Evolutionary conservation across 2,329 filamentous ascomycete species (phyloP).

Genomic region (Colletotrichum tanaceti): DNA sequence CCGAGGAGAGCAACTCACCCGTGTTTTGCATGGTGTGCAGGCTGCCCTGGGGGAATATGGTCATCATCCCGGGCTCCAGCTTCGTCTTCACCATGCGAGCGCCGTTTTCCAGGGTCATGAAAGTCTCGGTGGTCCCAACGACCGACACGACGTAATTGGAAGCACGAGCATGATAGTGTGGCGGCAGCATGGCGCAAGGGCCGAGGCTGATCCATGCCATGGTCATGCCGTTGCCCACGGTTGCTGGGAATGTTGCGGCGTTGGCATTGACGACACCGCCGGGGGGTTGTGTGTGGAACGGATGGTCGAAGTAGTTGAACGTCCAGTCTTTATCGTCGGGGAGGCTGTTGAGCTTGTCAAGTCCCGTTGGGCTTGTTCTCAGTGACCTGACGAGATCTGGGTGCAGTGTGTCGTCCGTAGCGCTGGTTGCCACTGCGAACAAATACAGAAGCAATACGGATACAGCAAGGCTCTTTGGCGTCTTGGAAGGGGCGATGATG

Average conservation of each 20-base stretch:
- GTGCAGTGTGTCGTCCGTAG: conserved; percentile 40
- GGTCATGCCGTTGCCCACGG: conserved; percentile 59
- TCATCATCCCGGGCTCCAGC: conserved; percentile 58
- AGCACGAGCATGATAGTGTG: conserved; percentile 62
- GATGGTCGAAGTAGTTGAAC: conserved; percentile 60
- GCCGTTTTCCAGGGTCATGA: conserved; percentile 64
- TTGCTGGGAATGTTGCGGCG: conserved; percentile 61
- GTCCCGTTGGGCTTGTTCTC: conserved; percentile 55
- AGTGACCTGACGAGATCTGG: conserved; percentile 47
- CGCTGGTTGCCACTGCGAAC: conserved; percentile 2
- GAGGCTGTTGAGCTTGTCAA: conserved; percentile 57
- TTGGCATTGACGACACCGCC: conserved; percentile 64
- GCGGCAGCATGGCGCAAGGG: conserved; percentile 63
- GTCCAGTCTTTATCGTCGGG: conserved; percentile 56
- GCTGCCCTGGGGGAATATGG: conserved; percentile 60
- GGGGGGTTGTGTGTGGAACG: conserved; percentile 55
- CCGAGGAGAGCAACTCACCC: conserved; percentile 48
- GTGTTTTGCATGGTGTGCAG: conserved; percentile 64
- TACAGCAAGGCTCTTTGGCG: not conserved
- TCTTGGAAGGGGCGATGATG: not conserved
- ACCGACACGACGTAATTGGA: conserved; percentile 61
- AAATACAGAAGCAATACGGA: conserved; percentile 3
- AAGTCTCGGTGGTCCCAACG: conserved; percentile 61
- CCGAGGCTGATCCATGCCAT: conserved; percentile 60
- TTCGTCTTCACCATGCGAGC: conserved; percentile 54